Evolutionary conservation across 177 flowering plant species (phyloP).

Genomic region (Vitis hybrid): DNA sequence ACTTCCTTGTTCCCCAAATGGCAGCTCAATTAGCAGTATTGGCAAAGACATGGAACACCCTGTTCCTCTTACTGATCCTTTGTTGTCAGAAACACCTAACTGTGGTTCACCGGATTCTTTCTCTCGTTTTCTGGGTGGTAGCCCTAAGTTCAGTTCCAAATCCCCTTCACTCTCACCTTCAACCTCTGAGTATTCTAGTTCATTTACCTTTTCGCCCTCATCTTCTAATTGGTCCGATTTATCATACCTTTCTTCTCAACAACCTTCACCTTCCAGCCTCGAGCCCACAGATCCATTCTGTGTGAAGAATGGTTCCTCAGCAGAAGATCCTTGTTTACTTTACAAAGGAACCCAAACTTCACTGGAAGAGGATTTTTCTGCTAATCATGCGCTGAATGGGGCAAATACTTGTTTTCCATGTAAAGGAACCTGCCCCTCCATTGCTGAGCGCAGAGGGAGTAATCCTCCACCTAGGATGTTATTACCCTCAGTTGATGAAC

Average conservation of each 20-base stretch:
- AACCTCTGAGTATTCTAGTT: constrained; percentile 57
- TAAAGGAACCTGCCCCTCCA: constrained; percentile 39
- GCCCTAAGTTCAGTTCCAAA: constrained; percentile 40
- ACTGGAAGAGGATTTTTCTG: constrained; percentile 24
- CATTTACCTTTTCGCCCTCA: constrained; percentile 65
- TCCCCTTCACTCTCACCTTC: constrained; percentile 65
- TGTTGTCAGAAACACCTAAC: constrained; percentile 18
- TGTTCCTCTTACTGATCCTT: constrained; percentile 8
- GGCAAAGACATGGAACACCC: constrained; percentile 15
- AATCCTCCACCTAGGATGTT: constrained; percentile 49
- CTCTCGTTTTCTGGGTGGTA: constrained; percentile 28
- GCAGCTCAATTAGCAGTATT: constrained; percentile 11
- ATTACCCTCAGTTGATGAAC: constrained; percentile 34
- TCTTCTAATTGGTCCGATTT: constrained; percentile 71
- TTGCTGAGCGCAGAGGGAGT: constrained; percentile 70
- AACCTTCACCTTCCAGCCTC: constrained; percentile 54
- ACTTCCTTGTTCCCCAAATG: constrained; percentile 25
- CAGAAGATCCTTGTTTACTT: constrained; percentile 17
- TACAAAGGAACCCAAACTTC: constrained; percentile 13
- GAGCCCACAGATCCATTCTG: constrained; percentile 26
- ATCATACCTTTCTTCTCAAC: constrained; percentile 44
- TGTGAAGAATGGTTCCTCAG: constrained; percentile 10
- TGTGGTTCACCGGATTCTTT: constrained; percentile 37
- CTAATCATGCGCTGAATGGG: constrained; percentile 17
- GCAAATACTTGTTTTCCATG: constrained; percentile 28